These are phyloP conservation scores for Nannochloropsis salina DNA, from an alignment of 108 stramenopile species.

Conservation along the genomic window DNA sequence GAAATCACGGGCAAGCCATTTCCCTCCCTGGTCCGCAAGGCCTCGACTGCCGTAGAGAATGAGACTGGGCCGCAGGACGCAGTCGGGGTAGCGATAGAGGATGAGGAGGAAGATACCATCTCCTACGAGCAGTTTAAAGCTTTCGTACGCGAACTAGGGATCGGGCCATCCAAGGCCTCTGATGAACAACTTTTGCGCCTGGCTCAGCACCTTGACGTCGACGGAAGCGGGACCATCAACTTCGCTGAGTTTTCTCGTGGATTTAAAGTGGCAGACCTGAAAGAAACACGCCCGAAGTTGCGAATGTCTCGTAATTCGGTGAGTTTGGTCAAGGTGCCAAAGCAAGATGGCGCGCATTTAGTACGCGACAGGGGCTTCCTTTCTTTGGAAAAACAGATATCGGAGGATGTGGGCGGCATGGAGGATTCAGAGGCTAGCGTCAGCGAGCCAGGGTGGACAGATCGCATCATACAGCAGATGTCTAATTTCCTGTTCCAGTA, in stretches of 20 bases:
- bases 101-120: constrained; percentile 23
- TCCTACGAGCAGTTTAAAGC: constrained; percentile 28
- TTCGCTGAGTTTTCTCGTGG: constrained; percentile 46
- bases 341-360: not conserved
- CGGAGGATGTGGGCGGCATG: constrained; percentile 25
- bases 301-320: not conserved
- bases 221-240: constrained; percentile 26
- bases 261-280: constrained; percentile 34
- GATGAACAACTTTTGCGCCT: constrained; percentile 17
- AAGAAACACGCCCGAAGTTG: constrained; percentile 20
- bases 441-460: constrained; percentile 46
- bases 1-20: not conserved
- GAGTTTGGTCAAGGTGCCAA: constrained; percentile 18
- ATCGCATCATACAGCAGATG: constrained; percentile 53
- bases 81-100: not conserved
- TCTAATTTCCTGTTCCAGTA: constrained; percentile 57
- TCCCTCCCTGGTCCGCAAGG: not conserved
- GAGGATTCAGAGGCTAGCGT: not conserved
- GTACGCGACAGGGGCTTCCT: not conserved
- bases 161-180: constrained; percentile 5
- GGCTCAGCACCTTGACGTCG: constrained; percentile 23
- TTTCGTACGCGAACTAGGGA: not conserved
- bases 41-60: constrained; percentile 22
- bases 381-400: not conserved
- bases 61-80: constrained; percentile 23